Evolutionary conservation across 805 yeast species (phyloP).

Genomic region (Myxozyma kluyveri): DNA sequence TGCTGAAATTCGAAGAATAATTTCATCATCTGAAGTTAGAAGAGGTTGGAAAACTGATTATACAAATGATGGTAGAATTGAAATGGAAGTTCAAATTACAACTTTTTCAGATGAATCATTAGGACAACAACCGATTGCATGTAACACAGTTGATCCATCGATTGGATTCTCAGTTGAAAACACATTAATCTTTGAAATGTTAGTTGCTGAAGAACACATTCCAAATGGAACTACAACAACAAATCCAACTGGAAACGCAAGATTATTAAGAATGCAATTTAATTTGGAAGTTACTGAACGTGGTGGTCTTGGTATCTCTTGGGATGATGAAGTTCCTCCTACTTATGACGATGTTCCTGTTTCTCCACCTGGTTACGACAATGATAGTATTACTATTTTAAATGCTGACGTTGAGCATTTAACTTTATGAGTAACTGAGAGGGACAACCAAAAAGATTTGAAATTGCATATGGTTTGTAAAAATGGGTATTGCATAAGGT

Average conservation of each 20-base stretch:
- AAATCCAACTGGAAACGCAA: constrained; percentile 78
- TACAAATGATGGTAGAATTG: constrained; percentile 71
- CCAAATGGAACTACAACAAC: constrained; percentile 47
- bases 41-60: constrained; percentile 96
- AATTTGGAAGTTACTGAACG: constrained; percentile 79
- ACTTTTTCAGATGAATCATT: constrained; percentile 23
- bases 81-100: constrained; percentile 46
- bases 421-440: constrained; percentile 3
- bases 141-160: constrained; percentile 80
- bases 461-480: no score
- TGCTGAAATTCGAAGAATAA: constrained; percentile 65
- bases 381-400: constrained; percentile 5
- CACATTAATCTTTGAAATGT: constrained; percentile 74
- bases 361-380: constrained; percentile 79
- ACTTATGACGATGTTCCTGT: constrained; percentile 83
- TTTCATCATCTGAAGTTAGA: constrained; percentile 77
- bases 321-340: constrained; percentile 99
- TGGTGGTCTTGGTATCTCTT: constrained; percentile 91
- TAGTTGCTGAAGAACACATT: constrained; percentile 84
- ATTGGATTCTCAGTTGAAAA: constrained; percentile 77
- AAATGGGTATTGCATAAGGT: no score
- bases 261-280: constrained; percentile 93
- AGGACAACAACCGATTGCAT: constrained; percentile 40
- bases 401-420: constrained; percentile 20
- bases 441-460: no score